Evolutionary conservation across 2,329 filamentous ascomycete species (phyloP), one percentile per base, ranked within the genome.

Genomic region (Penicillium sp.): DNA sequence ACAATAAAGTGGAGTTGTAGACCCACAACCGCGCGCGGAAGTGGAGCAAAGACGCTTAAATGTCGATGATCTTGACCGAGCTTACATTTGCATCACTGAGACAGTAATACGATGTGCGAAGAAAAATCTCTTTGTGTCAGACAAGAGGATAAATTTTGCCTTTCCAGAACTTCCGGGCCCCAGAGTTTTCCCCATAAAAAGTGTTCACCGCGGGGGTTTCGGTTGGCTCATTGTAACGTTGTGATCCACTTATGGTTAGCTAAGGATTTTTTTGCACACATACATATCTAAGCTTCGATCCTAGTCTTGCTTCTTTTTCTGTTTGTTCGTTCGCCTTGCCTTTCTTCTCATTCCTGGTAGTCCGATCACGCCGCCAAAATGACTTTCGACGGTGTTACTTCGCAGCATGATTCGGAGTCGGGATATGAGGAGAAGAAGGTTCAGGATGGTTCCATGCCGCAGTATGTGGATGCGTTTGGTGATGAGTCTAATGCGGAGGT

Each of bases 401-500:
- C 51, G 9, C 46, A 54, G 15, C 49, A 42, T 42, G 60, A 63
- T 49, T 60, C 60, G 23, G 59, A 61, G 57, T 53, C 57, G 7
- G 59, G 55, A 35, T 63, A 56, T 43, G 54, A 58, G 14, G 59
- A 63, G 37, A 63, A 63, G 53, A 54, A 55, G 26, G 11, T 56
- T 12, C 43, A 59, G 11, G 49, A 57, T 27, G 49, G 53, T 18
- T 6, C 37, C 18, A 33, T 27, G 9, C 46, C 46, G 2, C 46
- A 14, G 2, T 49, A 49, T 49, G 46, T 55, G 18, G 62, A 64
- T 40, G 54, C 62, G 1, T 64, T 64, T 45, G 62, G 60, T 31
- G 37, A 64, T 47, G 62, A 64, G 33, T 49, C 46, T 11, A 56
- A 57, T 47, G 60, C 62, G 2, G 60, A 63, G 51, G 60, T 64